Percentiles rank a stretch among this genome's conserved stretches.
phyloP scores from a whole-genome alignment of 495 filamentous ascomycete species.

The Wilcoxina mikolae region DNA sequence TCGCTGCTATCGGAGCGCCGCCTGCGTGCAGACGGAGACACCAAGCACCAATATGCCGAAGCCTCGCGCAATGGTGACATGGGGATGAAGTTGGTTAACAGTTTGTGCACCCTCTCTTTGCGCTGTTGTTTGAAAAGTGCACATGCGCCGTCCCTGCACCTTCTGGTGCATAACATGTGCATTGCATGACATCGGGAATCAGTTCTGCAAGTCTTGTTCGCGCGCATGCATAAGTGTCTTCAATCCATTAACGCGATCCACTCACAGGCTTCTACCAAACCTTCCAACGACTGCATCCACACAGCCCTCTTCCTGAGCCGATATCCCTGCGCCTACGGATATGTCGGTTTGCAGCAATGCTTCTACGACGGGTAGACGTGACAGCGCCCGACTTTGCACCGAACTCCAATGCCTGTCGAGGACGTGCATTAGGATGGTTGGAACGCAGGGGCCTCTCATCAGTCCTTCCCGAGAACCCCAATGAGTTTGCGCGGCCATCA shows the following conservation, averaged over 20 bases:
- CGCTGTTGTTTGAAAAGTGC: neutral
- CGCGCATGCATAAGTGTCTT: no score
- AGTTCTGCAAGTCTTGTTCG: neutral
- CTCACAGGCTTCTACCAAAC: constrained; percentile 21
- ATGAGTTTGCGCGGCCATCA: constrained; percentile 5
- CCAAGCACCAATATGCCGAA: constrained; percentile 17
- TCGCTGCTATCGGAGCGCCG: constrained; percentile 16
- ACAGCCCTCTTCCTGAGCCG: constrained; percentile 15
- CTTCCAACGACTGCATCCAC: constrained; percentile 18
- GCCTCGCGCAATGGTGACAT: constrained; percentile 23
- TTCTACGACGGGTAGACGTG: constrained; percentile 22
- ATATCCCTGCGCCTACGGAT: constrained; percentile 20
- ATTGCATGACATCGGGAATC: neutral
- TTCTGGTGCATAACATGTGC: no score
- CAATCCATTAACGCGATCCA: neutral
- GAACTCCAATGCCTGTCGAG: neutral
- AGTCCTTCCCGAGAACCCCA: constrained; percentile 13
- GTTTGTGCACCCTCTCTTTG: constrained; percentile 13
- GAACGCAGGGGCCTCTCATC: constrained; percentile 15
- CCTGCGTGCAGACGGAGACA: constrained; percentile 17
- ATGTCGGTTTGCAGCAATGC: constrained; percentile 20
- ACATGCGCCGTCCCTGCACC: no score
- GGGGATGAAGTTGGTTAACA: constrained; percentile 23
- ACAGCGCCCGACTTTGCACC: constrained; percentile 15
- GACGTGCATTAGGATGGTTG: constrained; percentile 21